Conservation (phyloP, 805 yeast genomes). For the Kuraishia molischiana region DNA sequence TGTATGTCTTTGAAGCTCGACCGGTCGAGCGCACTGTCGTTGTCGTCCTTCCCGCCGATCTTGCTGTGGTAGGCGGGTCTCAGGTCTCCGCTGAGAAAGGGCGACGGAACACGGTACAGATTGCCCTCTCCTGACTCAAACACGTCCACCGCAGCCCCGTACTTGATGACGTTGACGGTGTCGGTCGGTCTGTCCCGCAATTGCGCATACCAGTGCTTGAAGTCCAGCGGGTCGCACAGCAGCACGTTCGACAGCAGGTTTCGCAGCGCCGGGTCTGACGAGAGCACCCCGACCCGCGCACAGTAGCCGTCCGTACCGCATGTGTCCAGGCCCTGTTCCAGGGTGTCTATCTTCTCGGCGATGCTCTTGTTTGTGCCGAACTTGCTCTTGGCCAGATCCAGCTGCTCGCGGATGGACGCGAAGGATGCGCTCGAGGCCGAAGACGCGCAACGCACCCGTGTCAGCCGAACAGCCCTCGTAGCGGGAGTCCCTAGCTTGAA, state of each 20-base stretch:
- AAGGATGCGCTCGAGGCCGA: too few relatives aligned
- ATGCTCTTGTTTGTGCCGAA: not conserved
- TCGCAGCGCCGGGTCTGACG: not conserved
- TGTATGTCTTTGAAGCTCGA: slow-evolving; percentile 19
- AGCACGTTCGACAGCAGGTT: slow-evolving; percentile 3
- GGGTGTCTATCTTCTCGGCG: not conserved
- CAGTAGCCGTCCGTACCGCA: not conserved
- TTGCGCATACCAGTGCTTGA: slow-evolving; percentile 4
- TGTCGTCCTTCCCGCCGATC: slow-evolving; percentile 11
- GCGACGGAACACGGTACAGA: slow-evolving; percentile 14
- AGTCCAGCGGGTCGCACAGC: slow-evolving; percentile 6
- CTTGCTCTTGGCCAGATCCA: not conserved
- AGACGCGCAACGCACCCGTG: too few relatives aligned
- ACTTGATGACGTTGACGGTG: slow-evolving; percentile 5
- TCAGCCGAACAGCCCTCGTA: too few relatives aligned
- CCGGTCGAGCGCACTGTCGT: slow-evolving; percentile 7
- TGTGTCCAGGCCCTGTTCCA: not conserved
- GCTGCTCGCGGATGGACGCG: too few relatives aligned
- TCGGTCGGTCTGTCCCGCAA: slow-evolving; percentile 2
- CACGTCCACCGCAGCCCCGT: slow-evolving; percentile 4
- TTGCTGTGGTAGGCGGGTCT: slow-evolving; percentile 18
- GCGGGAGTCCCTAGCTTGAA: too few relatives aligned
- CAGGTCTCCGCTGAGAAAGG: slow-evolving; percentile 17
- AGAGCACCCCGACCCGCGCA: not conserved
- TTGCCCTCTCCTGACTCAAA: slow-evolving; percentile 3